phyloP scores from a whole-genome alignment of 2,329 filamentous ascomycete species.

The Beauveria medogensis region DNA sequence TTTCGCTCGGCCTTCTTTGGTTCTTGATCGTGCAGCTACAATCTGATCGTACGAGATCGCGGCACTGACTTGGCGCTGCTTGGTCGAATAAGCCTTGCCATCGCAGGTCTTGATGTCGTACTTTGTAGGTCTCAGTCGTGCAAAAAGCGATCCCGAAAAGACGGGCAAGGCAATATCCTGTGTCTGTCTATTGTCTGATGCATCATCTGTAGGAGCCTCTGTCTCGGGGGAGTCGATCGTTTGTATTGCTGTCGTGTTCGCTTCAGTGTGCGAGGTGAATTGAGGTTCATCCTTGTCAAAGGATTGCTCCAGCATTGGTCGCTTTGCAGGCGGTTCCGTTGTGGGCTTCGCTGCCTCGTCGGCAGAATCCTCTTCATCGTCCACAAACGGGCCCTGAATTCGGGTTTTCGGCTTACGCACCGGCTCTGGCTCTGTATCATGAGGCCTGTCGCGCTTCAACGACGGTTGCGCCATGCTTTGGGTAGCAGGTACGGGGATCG shows the following conservation, averaged over 20 bases:
- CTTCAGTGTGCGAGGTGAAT: background rate
- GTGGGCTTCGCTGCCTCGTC: conserved; percentile 16
- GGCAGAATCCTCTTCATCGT: conserved; percentile 31
- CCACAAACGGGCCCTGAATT: conserved; percentile 30
- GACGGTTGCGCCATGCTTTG: conserved; percentile 35
- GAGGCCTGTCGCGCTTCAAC: conserved; percentile 29
- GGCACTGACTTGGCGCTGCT: conserved; percentile 39
- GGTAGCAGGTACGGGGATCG: conserved; percentile 50
- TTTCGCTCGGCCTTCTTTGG: conserved; percentile 59
- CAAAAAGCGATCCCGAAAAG: conserved; percentile 22
- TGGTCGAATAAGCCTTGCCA: conserved; percentile 49
- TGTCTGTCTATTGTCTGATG: background rate
- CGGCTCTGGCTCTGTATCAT: conserved; percentile 21
- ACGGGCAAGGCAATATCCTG: conserved; percentile 16
- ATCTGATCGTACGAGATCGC: conserved; percentile 55
- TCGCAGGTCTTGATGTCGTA: conserved; percentile 46
- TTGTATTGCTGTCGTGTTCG: background rate
- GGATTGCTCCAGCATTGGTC: conserved; percentile 12
- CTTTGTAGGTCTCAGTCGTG: conserved; percentile 18
- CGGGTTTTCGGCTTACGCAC: conserved; percentile 26
- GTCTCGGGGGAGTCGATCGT: background rate
- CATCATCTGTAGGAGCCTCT: background rate
- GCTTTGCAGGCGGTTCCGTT: conserved; percentile 14
- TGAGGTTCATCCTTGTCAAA: background rate
- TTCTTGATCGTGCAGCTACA: conserved; percentile 58